Conservation (phyloP, 192 early-diverging fungal species). For the Helicostylum pulchrum region DNA sequence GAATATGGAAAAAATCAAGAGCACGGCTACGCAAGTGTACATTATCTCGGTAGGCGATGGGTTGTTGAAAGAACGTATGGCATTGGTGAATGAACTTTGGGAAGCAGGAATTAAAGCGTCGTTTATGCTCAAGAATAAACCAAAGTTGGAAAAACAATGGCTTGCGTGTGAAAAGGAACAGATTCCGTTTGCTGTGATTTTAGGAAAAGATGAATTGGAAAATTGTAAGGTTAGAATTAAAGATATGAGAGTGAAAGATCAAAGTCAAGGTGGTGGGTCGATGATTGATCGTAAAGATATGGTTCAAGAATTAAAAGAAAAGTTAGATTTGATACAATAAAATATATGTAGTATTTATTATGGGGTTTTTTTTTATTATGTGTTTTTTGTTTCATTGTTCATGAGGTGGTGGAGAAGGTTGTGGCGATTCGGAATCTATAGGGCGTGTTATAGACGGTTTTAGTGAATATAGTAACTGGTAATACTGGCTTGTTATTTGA, state of each 20-base stretch:
- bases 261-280: slow-evolving; percentile 49
- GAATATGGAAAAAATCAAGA: slow-evolving; percentile 58
- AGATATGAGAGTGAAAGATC: slow-evolving; percentile 67
- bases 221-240: slow-evolving; percentile 80
- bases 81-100: slow-evolving; percentile 81
- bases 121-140: slow-evolving; percentile 90
- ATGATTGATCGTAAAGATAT: slow-evolving; percentile 53
- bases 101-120: slow-evolving; percentile 84
- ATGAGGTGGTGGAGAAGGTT: too few relatives aligned
- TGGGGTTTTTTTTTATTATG: too few relatives aligned
- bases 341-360: too few relatives aligned
- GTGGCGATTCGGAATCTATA: too few relatives aligned
- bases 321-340: not conserved
- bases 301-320: slow-evolving; percentile 47
- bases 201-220: slow-evolving; percentile 78
- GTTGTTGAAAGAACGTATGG: slow-evolving; percentile 84
- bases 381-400: too few relatives aligned
- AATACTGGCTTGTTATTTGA: too few relatives aligned
- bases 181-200: slow-evolving; percentile 87
- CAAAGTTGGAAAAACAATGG: slow-evolving; percentile 74
- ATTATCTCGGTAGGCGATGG: slow-evolving; percentile 78
- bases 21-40: slow-evolving; percentile 79
- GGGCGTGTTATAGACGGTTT: too few relatives aligned
- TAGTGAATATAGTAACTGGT: too few relatives aligned
- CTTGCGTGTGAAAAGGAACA: slow-evolving; percentile 74